Evolutionary conservation across 2,329 filamentous ascomycete genomes (phyloP), one percentile per base, ranked within the genome.

Genomic region (Fusarium armeniacum): DNA sequence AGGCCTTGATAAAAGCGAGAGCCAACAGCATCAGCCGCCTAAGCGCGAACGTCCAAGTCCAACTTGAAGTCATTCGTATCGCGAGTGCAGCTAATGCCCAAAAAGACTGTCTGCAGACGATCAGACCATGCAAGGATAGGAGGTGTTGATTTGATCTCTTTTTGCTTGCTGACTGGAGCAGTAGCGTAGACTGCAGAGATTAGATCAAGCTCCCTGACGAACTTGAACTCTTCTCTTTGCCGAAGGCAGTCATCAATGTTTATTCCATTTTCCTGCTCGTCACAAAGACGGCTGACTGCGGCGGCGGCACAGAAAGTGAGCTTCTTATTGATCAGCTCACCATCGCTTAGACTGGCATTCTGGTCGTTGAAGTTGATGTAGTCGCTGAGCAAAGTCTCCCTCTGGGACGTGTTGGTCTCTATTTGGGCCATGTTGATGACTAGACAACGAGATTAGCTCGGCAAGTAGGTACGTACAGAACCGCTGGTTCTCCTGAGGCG

Each of bases 351-450:
- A 1, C 24, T 44, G 6, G 12, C 30, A 3, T 50, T 50, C 20
- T 61, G 58, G 5, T 61, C 54, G 5, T 5, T 13, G 2, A 61
- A 61, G 15, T 61, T 61, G 28, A 60, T 43, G 54, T 60, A 61
- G 7, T 51, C 54, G 16, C 54, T 30, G 8, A 49, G 28, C 16
- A 60, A 45, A 30, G 58, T 41, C 15, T 59, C 22, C 35, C 20
- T 18, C 24, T 15, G 33, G 5, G n/a, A 16, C 57, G 58, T 58
- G 11, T 2, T n/a, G 35, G 28, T 30, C 16, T 46, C 20, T 33
- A 20, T 28, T 28, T 13, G 40, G 5, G 18, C 11, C 58, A 60
- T 59, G 4, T 6, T 59, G 28, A 15, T 16, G 15, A 8, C 9
- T 2, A 0, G 13, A 24, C 5, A 6, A 5, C 26, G 11, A 1